Evolutionary conservation across 2,329 filamentous ascomycete species (phyloP).

Genomic region (Fusarium coffeatum): DNA sequence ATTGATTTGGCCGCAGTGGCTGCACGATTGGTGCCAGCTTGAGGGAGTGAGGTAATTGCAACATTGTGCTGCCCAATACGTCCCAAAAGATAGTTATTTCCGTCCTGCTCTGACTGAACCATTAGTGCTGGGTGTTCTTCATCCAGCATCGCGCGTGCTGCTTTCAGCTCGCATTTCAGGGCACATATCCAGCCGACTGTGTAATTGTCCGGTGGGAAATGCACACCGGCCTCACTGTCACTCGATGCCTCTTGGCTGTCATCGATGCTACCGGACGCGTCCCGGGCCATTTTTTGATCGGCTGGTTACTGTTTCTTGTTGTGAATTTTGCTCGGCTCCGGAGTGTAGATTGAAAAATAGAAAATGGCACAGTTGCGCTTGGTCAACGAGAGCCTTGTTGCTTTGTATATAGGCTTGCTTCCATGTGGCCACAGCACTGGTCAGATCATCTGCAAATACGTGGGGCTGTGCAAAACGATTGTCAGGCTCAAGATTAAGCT

Average conservation of each 20-base stretch:
- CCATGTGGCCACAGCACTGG: no score
- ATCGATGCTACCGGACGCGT: background rate
- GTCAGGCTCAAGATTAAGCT: no score
- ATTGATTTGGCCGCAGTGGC: background rate
- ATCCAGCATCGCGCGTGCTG: background rate
- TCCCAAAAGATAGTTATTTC: background rate
- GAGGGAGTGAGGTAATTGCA: background rate
- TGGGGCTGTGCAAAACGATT: no score
- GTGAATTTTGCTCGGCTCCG: no score
- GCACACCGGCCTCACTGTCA: no score
- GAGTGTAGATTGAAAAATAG: no score
- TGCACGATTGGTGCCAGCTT: background rate
- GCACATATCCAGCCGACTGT: conserved; percentile 1
- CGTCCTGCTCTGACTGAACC: background rate
- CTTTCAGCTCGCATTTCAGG: background rate
- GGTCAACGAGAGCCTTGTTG: no score
- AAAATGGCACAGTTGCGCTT: no score
- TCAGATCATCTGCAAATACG: no score
- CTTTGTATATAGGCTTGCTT: no score
- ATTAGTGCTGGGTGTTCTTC: background rate
- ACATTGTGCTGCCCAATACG: background rate
- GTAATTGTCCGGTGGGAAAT: background rate
- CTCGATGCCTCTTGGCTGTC: background rate
- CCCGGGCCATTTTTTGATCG: fast-evolving
- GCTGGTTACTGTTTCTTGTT: no score